Evolutionary conservation across 2,329 filamentous ascomycete genomes (phyloP).

Genomic region (Colletotrichum karsti): DNA sequence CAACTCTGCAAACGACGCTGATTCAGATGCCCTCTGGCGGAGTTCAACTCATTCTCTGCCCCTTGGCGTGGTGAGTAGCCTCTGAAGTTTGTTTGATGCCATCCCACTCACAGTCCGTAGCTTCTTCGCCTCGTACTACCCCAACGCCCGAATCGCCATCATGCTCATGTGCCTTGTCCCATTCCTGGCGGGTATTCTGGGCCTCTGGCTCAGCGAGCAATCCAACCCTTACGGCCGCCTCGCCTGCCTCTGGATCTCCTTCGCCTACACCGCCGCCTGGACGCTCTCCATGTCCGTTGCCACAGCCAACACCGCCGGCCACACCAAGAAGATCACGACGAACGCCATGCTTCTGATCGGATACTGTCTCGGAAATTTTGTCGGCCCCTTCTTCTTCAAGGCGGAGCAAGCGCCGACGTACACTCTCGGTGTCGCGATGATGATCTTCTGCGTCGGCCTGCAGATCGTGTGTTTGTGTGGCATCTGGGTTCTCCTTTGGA

Average conservation of each 20-base stretch:
- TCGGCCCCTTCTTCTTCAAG: constrained; percentile 59
- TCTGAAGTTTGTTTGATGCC: too few species aligned
- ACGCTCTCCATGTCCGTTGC: constrained; percentile 44
- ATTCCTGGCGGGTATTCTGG: constrained; percentile 28
- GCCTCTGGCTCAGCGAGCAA: constrained; percentile 28
- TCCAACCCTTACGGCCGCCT: constrained; percentile 31
- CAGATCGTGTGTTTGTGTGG: constrained; percentile 13
- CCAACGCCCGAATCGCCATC: constrained; percentile 27
- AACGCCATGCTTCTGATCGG: constrained; percentile 45
- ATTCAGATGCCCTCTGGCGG: constrained; percentile 74
- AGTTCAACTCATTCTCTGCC: constrained; percentile 20
- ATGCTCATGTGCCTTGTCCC: constrained; percentile 29
- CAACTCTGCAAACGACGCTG: constrained; percentile 65
- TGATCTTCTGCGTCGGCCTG: constrained; percentile 26
- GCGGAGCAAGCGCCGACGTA: constrained; percentile 34
- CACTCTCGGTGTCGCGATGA: constrained; percentile 40
- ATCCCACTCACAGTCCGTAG: neutral
- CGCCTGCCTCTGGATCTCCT: constrained; percentile 37
- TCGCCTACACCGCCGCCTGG: constrained; percentile 35
- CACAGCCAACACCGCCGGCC: constrained; percentile 73
- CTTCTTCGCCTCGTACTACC: constrained; percentile 22
- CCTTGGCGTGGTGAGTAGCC: constrained; percentile 4
- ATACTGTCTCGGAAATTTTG: constrained; percentile 63
- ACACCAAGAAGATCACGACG: constrained; percentile 73
- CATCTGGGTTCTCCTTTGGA: constrained; percentile 4